phyloP scores from a whole-genome alignment of 208 protist genomes.

The Strigomonas culicis region DNA sequence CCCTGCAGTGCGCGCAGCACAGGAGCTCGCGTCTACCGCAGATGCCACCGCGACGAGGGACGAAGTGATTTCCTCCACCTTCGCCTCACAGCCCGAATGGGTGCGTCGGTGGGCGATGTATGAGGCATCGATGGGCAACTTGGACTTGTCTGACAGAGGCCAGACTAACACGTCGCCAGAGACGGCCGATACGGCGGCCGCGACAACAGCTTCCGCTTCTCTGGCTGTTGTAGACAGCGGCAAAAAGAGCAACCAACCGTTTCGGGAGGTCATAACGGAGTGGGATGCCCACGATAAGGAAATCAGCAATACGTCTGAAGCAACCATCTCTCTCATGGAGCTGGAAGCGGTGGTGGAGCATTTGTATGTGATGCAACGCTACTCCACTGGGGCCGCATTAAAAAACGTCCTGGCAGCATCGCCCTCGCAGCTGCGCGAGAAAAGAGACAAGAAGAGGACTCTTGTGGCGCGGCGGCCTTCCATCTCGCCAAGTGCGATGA shows the following conservation, averaged over 20 bases:
- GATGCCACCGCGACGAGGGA: background rate
- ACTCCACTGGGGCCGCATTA: background rate
- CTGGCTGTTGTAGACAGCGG: background rate
- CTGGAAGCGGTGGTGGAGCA: conserved; percentile 26
- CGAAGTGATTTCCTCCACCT: background rate
- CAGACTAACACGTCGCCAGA: background rate
- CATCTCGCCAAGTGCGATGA: no score
- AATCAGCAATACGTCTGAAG: background rate
- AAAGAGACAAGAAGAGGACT: no score
- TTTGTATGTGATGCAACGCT: conserved; percentile 18
- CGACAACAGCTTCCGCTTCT: no score
- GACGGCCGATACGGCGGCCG: background rate
- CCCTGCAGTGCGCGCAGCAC: background rate
- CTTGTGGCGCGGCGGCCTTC: no score
- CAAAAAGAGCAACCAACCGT: background rate
- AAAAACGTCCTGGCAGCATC: no score
- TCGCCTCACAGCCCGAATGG: conserved; percentile 51
- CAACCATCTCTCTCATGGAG: conserved; percentile 13
- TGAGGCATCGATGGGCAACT: conserved; percentile 84
- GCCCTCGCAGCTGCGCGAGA: no score
- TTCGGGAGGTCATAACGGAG: background rate
- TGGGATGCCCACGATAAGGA: background rate
- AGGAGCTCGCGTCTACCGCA: background rate
- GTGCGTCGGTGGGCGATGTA: conserved; percentile 81
- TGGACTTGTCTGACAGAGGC: conserved; percentile 42